These are phyloP conservation scores for Magnaporthiopsis poae DNA, from an alignment of 2,329 filamentous ascomycete species.

Conservation along the genomic window DNA sequence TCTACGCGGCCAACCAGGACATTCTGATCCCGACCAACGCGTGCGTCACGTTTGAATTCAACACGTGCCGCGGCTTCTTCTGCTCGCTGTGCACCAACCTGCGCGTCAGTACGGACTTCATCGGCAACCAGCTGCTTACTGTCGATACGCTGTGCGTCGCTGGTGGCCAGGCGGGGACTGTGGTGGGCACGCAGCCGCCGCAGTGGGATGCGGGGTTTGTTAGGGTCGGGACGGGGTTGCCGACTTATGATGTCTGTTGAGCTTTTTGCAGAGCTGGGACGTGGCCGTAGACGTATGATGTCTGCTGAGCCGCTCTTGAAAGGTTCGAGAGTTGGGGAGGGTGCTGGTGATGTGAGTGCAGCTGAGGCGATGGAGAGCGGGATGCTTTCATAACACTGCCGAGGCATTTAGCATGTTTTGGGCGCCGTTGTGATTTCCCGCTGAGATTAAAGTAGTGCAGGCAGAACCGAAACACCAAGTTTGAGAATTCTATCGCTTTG, in stretches of 20 bases:
- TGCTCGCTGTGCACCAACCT: slow-evolving; percentile 26
- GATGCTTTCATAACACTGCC: no score
- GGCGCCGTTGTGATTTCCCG: background rate
- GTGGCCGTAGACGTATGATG: no score
- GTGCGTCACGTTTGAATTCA: slow-evolving; percentile 24
- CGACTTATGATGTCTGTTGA: slow-evolving; percentile 25
- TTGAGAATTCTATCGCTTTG: background rate
- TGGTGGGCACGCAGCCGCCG: slow-evolving; percentile 24
- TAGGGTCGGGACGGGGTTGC: slow-evolving; percentile 19
- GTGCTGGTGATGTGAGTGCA: background rate
- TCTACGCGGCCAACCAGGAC: slow-evolving; percentile 19
- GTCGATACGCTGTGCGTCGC: slow-evolving; percentile 25
- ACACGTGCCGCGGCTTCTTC: slow-evolving; percentile 29
- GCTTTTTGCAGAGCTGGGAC: background rate
- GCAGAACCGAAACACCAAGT: background rate
- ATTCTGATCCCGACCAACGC: slow-evolving; percentile 22
- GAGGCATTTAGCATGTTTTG: background rate
- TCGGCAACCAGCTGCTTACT: slow-evolving; percentile 24
- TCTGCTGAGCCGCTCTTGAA: no score
- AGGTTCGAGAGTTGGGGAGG: no score
- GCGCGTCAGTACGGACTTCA: slow-evolving; percentile 24
- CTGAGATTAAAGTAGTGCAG: no score
- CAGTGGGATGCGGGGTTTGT: slow-evolving; percentile 28
- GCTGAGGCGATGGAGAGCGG: background rate
- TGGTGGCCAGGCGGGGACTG: slow-evolving; percentile 23